A percentile compares a stretch with the other conserved stretches of the same genome.
Conservation (phyloP, 345 rosid species). For the Hibiscus mutabilis region DNA sequence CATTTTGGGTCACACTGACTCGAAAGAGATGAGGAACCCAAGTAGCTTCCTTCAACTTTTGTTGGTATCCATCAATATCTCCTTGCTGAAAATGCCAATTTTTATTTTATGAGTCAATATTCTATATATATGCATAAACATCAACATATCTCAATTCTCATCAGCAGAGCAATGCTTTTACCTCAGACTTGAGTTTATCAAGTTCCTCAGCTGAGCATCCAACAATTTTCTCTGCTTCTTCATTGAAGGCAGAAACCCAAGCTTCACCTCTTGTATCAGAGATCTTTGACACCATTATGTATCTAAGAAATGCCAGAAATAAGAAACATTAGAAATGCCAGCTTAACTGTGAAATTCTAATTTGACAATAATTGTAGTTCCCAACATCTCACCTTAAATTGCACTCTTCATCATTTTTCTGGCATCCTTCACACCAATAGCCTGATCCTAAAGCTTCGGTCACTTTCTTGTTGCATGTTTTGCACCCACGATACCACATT, state of each 20-base stretch:
- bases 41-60: conserved; percentile 14
- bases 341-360: too few relatives aligned
- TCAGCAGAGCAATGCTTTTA: conserved; percentile 13
- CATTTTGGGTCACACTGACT: conserved; percentile 62
- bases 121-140: background rate
- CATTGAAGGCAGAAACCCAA: conserved; percentile 71
- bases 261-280: conserved; percentile 76
- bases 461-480: conserved; percentile 93
- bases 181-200: conserved; percentile 58
- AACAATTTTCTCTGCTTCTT: conserved; percentile 65
- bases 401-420: conserved; percentile 73
- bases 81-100: conserved; percentile 34
- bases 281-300: conserved; percentile 61
- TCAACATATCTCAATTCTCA: background rate
- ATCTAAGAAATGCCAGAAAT: conserved; percentile 34
- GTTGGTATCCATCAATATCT: conserved; percentile 45
- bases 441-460: conserved; percentile 80
- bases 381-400: conserved; percentile 41
- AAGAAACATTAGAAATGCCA: background rate
- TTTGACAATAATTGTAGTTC: background rate
- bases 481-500: conserved; percentile 95
- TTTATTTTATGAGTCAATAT: too few relatives aligned
- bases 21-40: conserved; percentile 74
- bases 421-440: conserved; percentile 97
- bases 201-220: conserved; percentile 87